Conservation (phyloP, 164 flowering plant species). For the Liriodendron chinense region DNA sequence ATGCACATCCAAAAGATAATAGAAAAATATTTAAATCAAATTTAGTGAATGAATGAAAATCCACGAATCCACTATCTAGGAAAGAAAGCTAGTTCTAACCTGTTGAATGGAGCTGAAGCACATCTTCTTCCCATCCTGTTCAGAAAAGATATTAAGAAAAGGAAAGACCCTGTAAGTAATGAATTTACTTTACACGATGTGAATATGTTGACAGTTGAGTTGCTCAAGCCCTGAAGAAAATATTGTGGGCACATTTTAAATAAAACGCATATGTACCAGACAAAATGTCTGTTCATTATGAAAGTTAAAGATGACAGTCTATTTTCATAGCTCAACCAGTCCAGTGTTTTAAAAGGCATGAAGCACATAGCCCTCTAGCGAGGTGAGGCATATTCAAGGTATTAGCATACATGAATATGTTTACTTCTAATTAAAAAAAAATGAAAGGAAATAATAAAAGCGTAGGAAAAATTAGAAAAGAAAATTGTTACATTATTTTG, state of each 20-base stretch:
- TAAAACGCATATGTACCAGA: neutral
- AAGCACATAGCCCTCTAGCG: neutral
- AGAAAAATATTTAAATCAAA: neutral
- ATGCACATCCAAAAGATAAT: neutral
- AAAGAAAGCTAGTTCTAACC: conserved; percentile 36
- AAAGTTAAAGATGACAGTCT: no score
- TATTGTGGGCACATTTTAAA: neutral
- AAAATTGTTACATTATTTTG: no score
- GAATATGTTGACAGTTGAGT: neutral
- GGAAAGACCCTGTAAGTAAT: neutral
- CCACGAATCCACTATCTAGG: neutral
- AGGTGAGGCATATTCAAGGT: neutral
- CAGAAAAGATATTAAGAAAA: conserved; percentile 8
- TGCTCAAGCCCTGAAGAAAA: neutral
- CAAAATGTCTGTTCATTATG: no score
- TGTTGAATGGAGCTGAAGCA: conserved; percentile 75
- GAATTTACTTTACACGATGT: neutral
- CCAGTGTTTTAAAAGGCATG: neutral
- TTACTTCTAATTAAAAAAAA: neutral
- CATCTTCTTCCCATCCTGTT: conserved; percentile 55
- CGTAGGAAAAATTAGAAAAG: no score
- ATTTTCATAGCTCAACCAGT: no score
- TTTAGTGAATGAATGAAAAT: conserved; percentile 1
- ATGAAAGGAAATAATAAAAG: no score
- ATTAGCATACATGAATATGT: neutral